phyloP scores from a whole-genome alignment of 2,329 filamentous ascomycete species.

The Hymenoscyphus fraxineus region DNA sequence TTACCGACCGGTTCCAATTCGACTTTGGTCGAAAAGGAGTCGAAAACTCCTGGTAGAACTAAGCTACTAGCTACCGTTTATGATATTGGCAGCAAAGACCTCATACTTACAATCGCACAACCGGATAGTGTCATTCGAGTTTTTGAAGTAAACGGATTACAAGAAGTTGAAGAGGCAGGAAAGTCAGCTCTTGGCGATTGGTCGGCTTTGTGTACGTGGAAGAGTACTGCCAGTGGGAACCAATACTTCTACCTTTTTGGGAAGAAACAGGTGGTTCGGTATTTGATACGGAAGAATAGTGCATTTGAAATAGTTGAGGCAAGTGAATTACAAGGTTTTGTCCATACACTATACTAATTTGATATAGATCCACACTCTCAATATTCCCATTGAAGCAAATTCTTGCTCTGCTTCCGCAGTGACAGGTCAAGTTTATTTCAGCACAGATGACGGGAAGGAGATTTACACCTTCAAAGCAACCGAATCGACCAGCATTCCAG shows the following conservation, averaged over 20 bases:
- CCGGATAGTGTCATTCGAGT: constrained; percentile 1
- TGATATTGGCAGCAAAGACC: not conserved
- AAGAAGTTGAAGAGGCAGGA: not conserved
- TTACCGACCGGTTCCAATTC: not conserved
- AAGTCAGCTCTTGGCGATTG: not conserved
- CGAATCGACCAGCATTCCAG: not conserved
- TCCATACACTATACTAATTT: too few relatives aligned
- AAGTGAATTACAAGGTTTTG: not conserved
- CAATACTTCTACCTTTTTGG: constrained; percentile 5
- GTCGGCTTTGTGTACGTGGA: constrained; percentile 7
- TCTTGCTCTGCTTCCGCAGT: not conserved
- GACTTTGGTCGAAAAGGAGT: not conserved
- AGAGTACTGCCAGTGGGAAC: constrained; percentile 4
- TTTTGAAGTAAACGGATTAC: not conserved
- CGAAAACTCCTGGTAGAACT: not conserved
- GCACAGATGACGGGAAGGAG: not conserved
- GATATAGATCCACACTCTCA: constrained; percentile 3
- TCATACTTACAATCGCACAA: constrained; percentile 4
- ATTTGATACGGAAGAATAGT: not conserved
- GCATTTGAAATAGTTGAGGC: not conserved
- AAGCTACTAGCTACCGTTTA: not conserved
- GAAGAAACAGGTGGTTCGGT: constrained; percentile 1
- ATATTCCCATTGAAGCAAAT: not conserved
- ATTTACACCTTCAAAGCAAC: not conserved
- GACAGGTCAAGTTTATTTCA: not conserved